These are phyloP conservation scores for Turnera subulata DNA, from an alignment of 345 rosid genomes.

Conservation along the genomic window DNA sequence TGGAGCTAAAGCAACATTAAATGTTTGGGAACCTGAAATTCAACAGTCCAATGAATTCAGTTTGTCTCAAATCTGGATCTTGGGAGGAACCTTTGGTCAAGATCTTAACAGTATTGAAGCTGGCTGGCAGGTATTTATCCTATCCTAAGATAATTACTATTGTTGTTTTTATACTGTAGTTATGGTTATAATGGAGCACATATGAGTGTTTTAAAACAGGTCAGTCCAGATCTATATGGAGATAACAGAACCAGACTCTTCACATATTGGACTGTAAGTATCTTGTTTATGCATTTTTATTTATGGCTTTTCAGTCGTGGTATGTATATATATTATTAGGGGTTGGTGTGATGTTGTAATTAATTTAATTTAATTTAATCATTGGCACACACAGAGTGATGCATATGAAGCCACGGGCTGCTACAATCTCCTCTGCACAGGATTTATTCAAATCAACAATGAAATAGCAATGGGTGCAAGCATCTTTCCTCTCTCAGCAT, in stretches of 20 bases:
- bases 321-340: not conserved
- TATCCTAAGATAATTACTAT: too few species aligned
- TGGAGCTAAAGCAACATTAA: slow-evolving; percentile 93
- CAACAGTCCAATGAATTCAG: slow-evolving; percentile 39
- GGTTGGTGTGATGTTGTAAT: not conserved
- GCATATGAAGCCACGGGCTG: slow-evolving; percentile 96
- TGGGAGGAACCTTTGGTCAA: slow-evolving; percentile 21
- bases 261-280: slow-evolving; percentile 36
- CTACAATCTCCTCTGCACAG: slow-evolving; percentile 87
- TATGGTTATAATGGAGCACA: not conserved
- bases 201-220: slow-evolving; percentile 13
- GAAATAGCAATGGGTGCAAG: slow-evolving; percentile 92
- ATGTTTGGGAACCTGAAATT: slow-evolving; percentile 89
- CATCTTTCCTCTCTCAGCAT: slow-evolving; percentile 75
- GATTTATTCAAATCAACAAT: slow-evolving; percentile 84
- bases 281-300: not conserved
- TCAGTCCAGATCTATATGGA: slow-evolving; percentile 27
- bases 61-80: slow-evolving; percentile 33
- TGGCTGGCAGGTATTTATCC: slow-evolving; percentile 26
- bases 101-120: slow-evolving; percentile 34
- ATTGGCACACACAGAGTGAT: slow-evolving; percentile 50
- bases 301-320: not conserved
- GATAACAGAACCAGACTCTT: slow-evolving; percentile 30
- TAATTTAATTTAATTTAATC: too few species aligned
- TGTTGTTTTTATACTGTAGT: not conserved